Evolutionary conservation across 1,284 basidiomycete species (phyloP).

Genomic region (Melampsora larici-populina): DNA sequence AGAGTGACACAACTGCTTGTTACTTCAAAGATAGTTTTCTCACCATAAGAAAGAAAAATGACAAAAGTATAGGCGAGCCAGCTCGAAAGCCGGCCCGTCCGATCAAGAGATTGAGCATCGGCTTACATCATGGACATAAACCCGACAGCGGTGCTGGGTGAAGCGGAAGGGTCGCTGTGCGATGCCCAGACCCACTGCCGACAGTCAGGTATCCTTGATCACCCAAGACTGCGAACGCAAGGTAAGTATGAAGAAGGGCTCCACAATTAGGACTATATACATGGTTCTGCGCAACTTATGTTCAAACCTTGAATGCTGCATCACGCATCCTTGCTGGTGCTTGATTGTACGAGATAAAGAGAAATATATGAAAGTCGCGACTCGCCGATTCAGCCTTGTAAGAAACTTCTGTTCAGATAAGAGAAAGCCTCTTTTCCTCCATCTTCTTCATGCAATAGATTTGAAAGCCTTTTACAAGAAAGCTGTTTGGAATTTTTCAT

Average conservation of each 20-base stretch:
- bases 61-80: constrained; percentile 8
- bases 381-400: too few species aligned
- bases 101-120: constrained; percentile 30
- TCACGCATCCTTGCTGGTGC: too few species aligned
- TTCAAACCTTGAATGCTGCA: background rate
- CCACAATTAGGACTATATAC: background rate
- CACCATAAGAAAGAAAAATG: background rate
- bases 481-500: too few species aligned
- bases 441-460: too few species aligned
- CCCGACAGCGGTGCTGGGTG: constrained; percentile 14
- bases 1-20: too few species aligned
- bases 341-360: too few species aligned
- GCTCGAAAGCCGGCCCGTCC: constrained; percentile 22
- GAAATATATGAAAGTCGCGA: too few species aligned
- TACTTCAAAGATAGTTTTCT: too few species aligned
- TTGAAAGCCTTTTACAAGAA: too few species aligned
- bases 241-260: constrained; percentile 11
- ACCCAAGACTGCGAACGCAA: constrained; percentile 25
- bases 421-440: too few species aligned
- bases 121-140: constrained; percentile 27
- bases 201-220: constrained; percentile 14
- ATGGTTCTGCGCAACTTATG: background rate
- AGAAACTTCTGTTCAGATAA: too few species aligned
- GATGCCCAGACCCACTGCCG: constrained; percentile 12
- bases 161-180: constrained; percentile 13